Evolutionary conservation across 2,329 filamentous ascomycete genomes (phyloP).

Genomic region (Fusarium goolgardi): DNA sequence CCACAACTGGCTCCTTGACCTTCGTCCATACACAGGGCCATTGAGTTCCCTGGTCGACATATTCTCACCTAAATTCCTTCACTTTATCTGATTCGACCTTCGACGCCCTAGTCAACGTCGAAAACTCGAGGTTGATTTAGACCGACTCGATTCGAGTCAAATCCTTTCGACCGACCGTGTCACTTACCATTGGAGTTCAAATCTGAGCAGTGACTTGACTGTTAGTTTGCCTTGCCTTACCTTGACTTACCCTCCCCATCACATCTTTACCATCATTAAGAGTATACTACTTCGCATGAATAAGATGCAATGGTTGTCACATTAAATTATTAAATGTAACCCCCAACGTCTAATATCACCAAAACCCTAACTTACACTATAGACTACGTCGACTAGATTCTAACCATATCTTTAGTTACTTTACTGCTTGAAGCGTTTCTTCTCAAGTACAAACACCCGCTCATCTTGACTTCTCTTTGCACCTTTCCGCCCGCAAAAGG

Average conservation of each 20-base stretch:
- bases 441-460: conserved; percentile 14
- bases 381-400: conserved; percentile 2
- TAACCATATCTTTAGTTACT: conserved; percentile 20
- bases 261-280: not conserved
- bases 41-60: conserved; percentile 45
- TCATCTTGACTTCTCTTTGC: conserved; percentile 15
- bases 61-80: conserved; percentile 23
- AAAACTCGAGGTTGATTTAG: conserved; percentile 11
- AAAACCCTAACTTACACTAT: not conserved
- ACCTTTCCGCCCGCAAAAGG: conserved; percentile 8
- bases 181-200: conserved; percentile 2
- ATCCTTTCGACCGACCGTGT: conserved; percentile 7
- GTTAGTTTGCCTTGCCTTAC: conserved; percentile 32
- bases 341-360: conserved; percentile 1
- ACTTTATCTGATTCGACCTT: not conserved
- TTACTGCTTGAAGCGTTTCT: conserved; percentile 1
- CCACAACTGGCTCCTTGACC: conserved; percentile 16
- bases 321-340: not conserved
- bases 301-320: conserved; percentile 1
- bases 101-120: conserved; percentile 21
- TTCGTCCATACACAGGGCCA: conserved; percentile 41
- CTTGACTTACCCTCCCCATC: not conserved
- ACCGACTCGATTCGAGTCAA: conserved; percentile 18
- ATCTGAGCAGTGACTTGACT: conserved; percentile 28
- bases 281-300: conserved; percentile 4